Conservation (phyloP, 257 asterid species). For the Solanum medicagineum region DNA sequence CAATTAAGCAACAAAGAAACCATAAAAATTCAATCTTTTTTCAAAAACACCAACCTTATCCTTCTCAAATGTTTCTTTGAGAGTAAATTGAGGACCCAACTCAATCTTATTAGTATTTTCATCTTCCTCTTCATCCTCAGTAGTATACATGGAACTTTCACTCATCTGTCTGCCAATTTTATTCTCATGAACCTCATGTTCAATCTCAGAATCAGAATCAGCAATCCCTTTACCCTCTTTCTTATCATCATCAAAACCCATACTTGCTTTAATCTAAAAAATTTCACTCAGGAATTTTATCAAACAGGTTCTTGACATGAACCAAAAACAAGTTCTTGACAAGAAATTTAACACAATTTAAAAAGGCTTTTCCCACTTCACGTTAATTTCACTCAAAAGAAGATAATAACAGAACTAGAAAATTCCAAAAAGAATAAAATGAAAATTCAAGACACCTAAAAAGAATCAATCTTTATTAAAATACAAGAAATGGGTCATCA, state of each 20-base stretch:
- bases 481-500: background rate
- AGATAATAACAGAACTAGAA: conserved; percentile 2
- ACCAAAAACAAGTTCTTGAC: conserved; percentile 5
- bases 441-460: background rate
- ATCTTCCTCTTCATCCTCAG: conserved; percentile 83
- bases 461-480: conserved; percentile 9
- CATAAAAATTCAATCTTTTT: background rate
- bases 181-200: background rate
- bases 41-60: conserved; percentile 50
- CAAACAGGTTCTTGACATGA: conserved; percentile 39
- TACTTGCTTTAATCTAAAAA: conserved; percentile 23
- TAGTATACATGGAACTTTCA: conserved; percentile 49
- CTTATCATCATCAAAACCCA: conserved; percentile 68
- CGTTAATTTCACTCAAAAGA: background rate
- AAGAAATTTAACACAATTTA: background rate
- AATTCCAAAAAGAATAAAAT: background rate
- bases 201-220: background rate
- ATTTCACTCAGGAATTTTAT: conserved; percentile 51
- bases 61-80: conserved; percentile 78
- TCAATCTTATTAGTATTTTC: conserved; percentile 51
- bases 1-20: background rate
- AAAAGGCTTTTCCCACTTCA: background rate
- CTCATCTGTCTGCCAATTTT: conserved; percentile 57
- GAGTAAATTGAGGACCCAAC: conserved; percentile 88
- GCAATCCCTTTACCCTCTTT: conserved; percentile 24